phyloP scores from a whole-genome alignment of 2,329 filamentous ascomycete species.

The Fusarium continuum region DNA sequence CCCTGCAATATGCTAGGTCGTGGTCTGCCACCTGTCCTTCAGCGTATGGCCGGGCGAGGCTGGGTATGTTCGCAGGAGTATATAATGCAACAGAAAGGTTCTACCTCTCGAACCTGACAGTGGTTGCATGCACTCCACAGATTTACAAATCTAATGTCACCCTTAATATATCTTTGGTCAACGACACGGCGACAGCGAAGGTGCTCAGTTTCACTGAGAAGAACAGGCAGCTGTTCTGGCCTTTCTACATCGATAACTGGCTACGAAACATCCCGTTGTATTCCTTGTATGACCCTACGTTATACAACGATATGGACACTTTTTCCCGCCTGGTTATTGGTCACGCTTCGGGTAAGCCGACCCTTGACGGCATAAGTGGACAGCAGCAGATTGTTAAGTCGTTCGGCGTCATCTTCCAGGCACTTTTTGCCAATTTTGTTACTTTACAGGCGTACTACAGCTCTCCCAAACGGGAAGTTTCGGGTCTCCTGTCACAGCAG shows the following conservation, averaged over 20 bases:
- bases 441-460: accelerated
- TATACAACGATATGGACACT: not conserved
- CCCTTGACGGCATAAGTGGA: not conserved
- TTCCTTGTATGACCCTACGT: not conserved
- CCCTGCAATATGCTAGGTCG: not conserved
- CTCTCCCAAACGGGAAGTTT: not conserved
- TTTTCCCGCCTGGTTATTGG: not conserved
- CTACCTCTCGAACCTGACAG: not conserved
- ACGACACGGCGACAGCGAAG: not conserved
- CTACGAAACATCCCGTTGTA: not conserved
- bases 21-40: not conserved
- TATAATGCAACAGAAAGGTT: not conserved
- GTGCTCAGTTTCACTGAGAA: not conserved
- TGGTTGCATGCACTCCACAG: not conserved
- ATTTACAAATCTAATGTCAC: not conserved
- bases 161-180: not conserved
- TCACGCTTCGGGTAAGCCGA: not conserved
- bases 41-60: not conserved
- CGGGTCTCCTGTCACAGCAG: not conserved
- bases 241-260: not conserved
- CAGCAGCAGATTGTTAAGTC: not conserved
- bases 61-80: not conserved
- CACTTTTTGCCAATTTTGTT: not conserved
- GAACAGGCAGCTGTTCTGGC: not conserved
- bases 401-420: not conserved